Conservation (phyloP, 768 basidiomycete genomes). For the Termitomyces sp. region DNA sequence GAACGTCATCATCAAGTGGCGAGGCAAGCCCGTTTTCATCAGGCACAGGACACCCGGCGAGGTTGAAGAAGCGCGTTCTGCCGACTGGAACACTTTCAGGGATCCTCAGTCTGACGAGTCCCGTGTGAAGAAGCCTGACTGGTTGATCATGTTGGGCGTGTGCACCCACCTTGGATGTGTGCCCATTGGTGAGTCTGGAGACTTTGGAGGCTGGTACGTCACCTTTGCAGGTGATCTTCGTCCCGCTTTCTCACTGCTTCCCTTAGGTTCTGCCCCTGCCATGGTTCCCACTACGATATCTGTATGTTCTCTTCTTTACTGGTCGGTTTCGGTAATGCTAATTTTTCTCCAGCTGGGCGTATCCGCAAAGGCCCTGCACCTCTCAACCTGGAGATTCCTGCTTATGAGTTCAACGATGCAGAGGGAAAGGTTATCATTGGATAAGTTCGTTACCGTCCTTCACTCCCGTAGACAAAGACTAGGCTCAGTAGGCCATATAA, state of each 20-base stretch:
- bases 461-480: slow-evolving; percentile 24
- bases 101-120: slow-evolving; percentile 91
- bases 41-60: slow-evolving; percentile 90
- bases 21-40: slow-evolving; percentile 99
- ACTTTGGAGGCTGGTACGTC: slow-evolving; percentile 95
- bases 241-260: background rate
- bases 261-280: slow-evolving; percentile 91
- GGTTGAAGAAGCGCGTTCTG: slow-evolving; percentile 85
- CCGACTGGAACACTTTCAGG: slow-evolving; percentile 83
- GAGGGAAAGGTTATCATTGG: slow-evolving; percentile 88
- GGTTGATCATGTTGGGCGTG: slow-evolving; percentile 90
- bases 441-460: slow-evolving; percentile 35
- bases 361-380: slow-evolving; percentile 96
- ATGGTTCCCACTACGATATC: slow-evolving; percentile 98
- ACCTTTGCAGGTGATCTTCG: background rate
- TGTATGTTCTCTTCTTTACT: slow-evolving; percentile 46
- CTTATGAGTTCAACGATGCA: slow-evolving; percentile 82
- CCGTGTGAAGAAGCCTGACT: slow-evolving; percentile 92
- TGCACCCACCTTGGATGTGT: slow-evolving; percentile 99
- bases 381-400: slow-evolving; percentile 92
- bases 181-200: slow-evolving; percentile 95
- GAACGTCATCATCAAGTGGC: slow-evolving; percentile 98
- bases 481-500: slow-evolving; percentile 3
- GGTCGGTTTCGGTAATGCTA: slow-evolving; percentile 1
- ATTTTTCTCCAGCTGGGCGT: slow-evolving; percentile 68